These are phyloP conservation scores for Xylaria acuta DNA, from an alignment of 495 filamentous ascomycete genomes.

Conservation along the genomic window DNA sequence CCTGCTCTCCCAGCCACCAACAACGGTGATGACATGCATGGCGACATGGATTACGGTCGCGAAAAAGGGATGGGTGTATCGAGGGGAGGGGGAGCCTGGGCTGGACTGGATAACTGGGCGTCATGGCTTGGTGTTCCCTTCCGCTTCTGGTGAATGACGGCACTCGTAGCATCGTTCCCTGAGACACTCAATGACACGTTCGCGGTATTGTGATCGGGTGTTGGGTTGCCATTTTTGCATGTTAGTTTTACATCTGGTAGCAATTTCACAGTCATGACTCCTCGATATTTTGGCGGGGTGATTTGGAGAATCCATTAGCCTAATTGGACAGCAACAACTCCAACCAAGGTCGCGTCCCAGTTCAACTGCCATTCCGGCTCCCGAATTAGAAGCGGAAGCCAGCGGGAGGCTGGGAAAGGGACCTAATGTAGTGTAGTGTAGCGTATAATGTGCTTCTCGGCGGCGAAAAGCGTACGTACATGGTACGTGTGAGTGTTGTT, in stretches of 20 bases:
- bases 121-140: neutral
- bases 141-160: neutral
- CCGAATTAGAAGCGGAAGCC: constrained; percentile 29
- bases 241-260: neutral
- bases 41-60: neutral
- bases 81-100: neutral
- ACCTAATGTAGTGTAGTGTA: constrained; percentile 8
- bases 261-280: neutral
- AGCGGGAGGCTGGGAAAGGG: constrained; percentile 17
- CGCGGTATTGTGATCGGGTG: neutral
- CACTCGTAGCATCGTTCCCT: neutral
- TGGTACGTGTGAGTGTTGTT: neutral
- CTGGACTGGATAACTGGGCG: neutral
- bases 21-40: constrained; percentile 21
- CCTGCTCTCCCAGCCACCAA: constrained; percentile 10
- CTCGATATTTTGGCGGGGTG: neutral
- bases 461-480: neutral
- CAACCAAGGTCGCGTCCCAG: constrained; percentile 4
- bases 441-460: neutral
- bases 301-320: constrained; percentile 5
- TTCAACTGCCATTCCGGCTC: constrained; percentile 20
- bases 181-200: neutral
- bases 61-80: constrained; percentile 2
- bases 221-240: neutral
- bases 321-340: neutral